Conservation (phyloP, 2,329 filamentous ascomycete species). For the Drechslerella coelobrocha region DNA sequence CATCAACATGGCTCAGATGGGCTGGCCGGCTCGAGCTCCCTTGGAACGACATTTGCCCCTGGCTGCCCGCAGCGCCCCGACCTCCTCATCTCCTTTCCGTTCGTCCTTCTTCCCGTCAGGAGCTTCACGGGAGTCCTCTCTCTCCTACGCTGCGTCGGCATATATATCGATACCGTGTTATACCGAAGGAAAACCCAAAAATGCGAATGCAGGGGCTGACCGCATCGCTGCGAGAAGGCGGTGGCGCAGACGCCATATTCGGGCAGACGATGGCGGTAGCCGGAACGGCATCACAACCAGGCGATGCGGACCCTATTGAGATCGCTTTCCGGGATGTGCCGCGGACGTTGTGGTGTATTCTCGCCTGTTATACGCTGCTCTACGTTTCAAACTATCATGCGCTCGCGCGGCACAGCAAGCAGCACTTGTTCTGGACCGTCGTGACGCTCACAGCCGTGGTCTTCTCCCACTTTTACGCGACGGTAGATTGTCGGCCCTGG, state of each 20-base stretch:
- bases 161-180: no score
- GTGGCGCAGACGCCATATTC: not conserved
- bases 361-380: conserved; percentile 23
- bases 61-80: no score
- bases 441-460: conserved; percentile 20
- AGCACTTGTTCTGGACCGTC: conserved; percentile 18
- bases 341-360: conserved; percentile 29
- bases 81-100: no score
- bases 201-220: no score
- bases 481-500: conserved; percentile 43
- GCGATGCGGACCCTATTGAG: conserved; percentile 33
- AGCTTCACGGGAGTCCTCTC: no score
- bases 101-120: no score
- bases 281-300: conserved; percentile 35
- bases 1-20: no score
- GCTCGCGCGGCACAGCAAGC: conserved; percentile 27
- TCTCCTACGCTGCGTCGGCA: no score
- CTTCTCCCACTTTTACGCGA: conserved; percentile 45
- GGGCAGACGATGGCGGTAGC: conserved; percentile 28
- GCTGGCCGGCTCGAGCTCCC: no score
- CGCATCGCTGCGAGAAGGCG: no score
- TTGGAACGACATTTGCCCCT: no score
- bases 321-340: conserved; percentile 44
- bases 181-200: no score
- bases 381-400: conserved; percentile 36